These are phyloP conservation scores for Malassezia pachydermatis DNA, from an alignment of 1,284 basidiomycete genomes.

Conservation along the genomic window DNA sequence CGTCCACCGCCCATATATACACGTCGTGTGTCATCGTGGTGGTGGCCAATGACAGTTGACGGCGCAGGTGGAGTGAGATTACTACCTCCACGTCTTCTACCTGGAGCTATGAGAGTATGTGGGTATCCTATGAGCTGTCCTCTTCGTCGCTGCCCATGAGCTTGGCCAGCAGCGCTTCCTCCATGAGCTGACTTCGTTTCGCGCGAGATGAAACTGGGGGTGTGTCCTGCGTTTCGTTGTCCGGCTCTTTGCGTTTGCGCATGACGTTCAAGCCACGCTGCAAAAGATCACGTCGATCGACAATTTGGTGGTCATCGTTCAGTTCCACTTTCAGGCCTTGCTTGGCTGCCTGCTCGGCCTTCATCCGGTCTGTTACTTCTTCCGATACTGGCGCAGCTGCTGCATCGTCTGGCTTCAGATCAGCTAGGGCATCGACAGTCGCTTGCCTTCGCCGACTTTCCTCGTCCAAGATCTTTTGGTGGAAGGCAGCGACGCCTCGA, in stretches of 20 bases:
- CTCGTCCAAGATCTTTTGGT: slow-evolving; percentile 34
- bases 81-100: too few species aligned
- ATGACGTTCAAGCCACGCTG: slow-evolving; percentile 80
- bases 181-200: slow-evolving; percentile 13
- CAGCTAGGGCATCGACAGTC: slow-evolving; percentile 22
- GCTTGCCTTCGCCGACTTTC: slow-evolving; percentile 35
- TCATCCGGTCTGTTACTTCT: slow-evolving; percentile 55
- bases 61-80: too few species aligned
- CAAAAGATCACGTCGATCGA: slow-evolving; percentile 86
- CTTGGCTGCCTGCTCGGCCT: slow-evolving; percentile 57
- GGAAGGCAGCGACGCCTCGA: slow-evolving; percentile 59
- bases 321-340: slow-evolving; percentile 80
- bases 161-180: slow-evolving; percentile 14
- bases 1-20: slow-evolving; percentile 27
- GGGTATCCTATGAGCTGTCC: too few species aligned
- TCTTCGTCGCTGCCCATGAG: neutral
- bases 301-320: slow-evolving; percentile 93
- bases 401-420: neutral
- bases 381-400: neutral
- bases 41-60: neutral
- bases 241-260: slow-evolving; percentile 9
- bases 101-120: too few species aligned
- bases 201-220: neutral
- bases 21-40: neutral
- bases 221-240: neutral